phyloP scores from a whole-genome alignment of 345 rosid species.

The Gossypium stocksii region DNA sequence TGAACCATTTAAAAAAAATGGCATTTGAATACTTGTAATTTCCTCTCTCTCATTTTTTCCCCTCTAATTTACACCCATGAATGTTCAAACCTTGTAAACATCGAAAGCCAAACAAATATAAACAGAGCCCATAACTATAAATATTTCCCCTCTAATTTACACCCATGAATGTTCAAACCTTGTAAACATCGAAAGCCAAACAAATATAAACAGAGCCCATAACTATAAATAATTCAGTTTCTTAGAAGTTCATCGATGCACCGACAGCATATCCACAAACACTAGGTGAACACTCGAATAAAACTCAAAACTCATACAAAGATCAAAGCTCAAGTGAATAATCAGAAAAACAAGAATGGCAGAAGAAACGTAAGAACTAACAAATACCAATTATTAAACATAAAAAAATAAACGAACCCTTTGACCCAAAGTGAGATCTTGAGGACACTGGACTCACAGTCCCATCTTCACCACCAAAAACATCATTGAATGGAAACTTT shows the following conservation, averaged over 20 bases:
- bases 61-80: background rate
- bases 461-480: conserved; percentile 3
- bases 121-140: background rate
- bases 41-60: background rate
- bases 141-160: background rate
- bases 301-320: background rate
- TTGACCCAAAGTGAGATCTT: conserved; percentile 6
- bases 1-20: background rate
- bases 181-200: background rate
- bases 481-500: background rate
- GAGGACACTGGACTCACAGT: conserved; percentile 16
- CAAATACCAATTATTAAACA: conserved; percentile 4
- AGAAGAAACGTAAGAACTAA: background rate
- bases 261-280: background rate
- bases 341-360: background rate
- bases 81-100: background rate
- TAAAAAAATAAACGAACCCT: conserved; percentile 19
- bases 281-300: background rate
- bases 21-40: background rate
- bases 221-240: background rate
- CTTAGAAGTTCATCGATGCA: background rate
- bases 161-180: background rate
- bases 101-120: background rate
- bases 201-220: background rate
- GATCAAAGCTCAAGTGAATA: background rate